Conservation (phyloP, 331 rosid genomes). For the Malus hybrid region DNA sequence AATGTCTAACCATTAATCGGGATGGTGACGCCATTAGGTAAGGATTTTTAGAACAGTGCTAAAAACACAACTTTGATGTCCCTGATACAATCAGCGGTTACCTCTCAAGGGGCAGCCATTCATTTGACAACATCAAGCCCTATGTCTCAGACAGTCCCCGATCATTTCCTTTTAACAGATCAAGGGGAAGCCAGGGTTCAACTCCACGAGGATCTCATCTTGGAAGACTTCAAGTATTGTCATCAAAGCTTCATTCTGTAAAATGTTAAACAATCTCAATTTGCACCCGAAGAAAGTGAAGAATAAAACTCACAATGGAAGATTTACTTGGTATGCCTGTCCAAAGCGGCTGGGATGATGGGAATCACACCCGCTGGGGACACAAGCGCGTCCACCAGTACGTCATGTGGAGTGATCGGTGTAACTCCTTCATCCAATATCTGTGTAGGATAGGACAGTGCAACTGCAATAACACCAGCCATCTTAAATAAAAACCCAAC, state of each 20-base stretch:
- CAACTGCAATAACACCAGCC: conserved; percentile 50
- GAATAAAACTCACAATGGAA: not conserved
- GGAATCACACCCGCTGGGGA: conserved; percentile 77
- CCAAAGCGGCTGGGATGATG: conserved; percentile 51
- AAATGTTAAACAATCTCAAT: not conserved
- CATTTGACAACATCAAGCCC: not conserved
- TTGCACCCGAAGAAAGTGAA: not conserved
- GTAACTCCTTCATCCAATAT: conserved; percentile 70
- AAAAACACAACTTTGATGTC: not conserved
- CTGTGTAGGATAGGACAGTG: conserved; percentile 73
- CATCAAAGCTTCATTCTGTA: conserved; percentile 27
- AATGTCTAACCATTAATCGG: no score
- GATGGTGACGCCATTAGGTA: no score
- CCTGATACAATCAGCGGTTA: not conserved
- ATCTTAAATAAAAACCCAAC: conserved; percentile 3
- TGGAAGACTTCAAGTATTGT: conserved; percentile 10
- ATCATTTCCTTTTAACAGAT: not conserved
- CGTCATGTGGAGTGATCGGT: conserved; percentile 57
- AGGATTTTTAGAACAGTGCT: not conserved
- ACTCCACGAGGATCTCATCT: not conserved
- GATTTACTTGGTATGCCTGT: conserved; percentile 35
- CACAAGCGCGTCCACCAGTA: conserved; percentile 74
- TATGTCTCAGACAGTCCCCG: not conserved
- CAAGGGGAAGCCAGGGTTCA: not conserved
- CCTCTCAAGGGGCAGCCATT: no score